phyloP scores from a whole-genome alignment of 768 basidiomycete genomes.

The Tylopilus vinaceipallidus region DNA sequence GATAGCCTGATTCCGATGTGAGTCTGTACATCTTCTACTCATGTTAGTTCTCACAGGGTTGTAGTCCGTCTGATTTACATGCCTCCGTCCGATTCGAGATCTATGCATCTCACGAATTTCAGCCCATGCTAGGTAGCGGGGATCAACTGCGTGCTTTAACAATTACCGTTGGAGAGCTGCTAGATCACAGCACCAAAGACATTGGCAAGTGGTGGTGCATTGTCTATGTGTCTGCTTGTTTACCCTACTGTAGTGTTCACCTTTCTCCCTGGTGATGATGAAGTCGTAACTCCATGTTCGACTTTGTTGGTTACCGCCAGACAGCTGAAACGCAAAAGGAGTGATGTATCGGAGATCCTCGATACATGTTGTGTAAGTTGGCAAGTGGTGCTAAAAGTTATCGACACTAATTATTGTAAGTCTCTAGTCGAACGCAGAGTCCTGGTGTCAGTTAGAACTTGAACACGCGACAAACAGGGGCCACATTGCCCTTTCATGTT shows the following conservation, averaged over 20 bases:
- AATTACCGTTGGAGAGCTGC: neutral
- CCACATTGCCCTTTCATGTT: neutral
- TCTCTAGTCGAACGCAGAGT: neutral
- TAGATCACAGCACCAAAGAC: neutral
- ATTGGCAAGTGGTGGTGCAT: neutral
- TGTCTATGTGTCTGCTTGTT: no score
- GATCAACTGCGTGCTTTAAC: neutral
- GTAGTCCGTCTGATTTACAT: neutral
- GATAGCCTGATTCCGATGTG: neutral
- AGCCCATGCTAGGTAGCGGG: neutral
- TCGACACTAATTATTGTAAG: no score
- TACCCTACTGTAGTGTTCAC: neutral
- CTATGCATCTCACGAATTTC: neutral
- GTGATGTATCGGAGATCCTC: neutral
- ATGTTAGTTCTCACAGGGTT: neutral
- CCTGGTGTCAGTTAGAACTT: neutral
- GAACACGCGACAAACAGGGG: slow-evolving; percentile 2
- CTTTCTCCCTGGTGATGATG: neutral
- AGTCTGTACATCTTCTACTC: neutral
- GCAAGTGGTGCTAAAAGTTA: neutral
- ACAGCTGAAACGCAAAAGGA: neutral
- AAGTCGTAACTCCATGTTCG: neutral
- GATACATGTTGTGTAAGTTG: neutral
- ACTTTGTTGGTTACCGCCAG: neutral
- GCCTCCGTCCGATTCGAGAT: neutral